phyloP scores from a whole-genome alignment of 140 eudicot species.

The Oenanthe javanica region DNA sequence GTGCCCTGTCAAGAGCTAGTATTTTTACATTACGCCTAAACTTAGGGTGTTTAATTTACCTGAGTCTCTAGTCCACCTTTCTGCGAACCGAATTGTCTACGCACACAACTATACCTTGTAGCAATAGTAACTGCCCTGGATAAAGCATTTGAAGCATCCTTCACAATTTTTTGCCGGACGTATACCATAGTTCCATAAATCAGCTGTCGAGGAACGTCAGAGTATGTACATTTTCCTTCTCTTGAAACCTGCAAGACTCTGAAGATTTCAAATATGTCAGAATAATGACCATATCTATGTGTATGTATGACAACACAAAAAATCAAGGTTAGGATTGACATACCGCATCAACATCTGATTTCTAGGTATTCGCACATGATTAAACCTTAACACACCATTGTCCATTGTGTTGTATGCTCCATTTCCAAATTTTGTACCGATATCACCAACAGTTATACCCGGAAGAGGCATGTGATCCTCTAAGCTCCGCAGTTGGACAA shows the following conservation, averaged over 20 bases:
- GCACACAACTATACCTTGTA: constrained; percentile 91
- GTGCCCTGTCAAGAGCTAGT: neutral
- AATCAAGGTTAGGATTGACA: neutral
- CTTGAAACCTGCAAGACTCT: constrained; percentile 88
- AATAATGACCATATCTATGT: neutral
- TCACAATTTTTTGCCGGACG: constrained; percentile 79
- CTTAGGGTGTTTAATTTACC: constrained; percentile 28
- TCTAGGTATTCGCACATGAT: constrained; percentile 88
- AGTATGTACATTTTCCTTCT: constrained; percentile 68
- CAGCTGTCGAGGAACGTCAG: constrained; percentile 88
- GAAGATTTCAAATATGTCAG: constrained; percentile 18
- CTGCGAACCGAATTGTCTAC: constrained; percentile 87
- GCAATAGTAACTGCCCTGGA: constrained; percentile 96
- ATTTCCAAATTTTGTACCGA: constrained; percentile 94
- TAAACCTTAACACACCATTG: constrained; percentile 90
- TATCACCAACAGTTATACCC: constrained; percentile 87
- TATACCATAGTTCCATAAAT: constrained; percentile 92
- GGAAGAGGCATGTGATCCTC: constrained; percentile 91
- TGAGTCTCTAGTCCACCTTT: constrained; percentile 93
- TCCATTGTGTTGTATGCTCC: constrained; percentile 98
- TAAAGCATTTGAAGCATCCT: constrained; percentile 84
- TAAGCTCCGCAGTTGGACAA: constrained; percentile 92
- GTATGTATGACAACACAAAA: neutral
- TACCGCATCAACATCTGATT: constrained; percentile 96
- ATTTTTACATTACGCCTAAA: neutral